Conservation (phyloP, 2,329 filamentous ascomycete genomes). For the Paracorniculantispora psalliotae region DNA sequence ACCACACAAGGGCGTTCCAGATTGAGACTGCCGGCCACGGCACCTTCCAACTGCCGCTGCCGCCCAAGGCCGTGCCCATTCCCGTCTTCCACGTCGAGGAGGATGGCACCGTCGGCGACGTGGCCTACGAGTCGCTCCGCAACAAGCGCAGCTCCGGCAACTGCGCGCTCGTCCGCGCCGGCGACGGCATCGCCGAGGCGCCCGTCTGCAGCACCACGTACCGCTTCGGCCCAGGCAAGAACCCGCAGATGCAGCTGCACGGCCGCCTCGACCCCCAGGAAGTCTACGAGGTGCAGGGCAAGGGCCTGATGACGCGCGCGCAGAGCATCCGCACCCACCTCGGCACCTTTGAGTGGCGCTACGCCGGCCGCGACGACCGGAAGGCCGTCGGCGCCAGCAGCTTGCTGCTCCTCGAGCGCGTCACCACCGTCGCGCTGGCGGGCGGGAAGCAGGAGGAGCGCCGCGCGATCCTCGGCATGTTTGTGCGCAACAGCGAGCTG, state of each 20-base stretch:
- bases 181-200: constrained; percentile 24
- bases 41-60: constrained; percentile 37
- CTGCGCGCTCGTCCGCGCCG: constrained; percentile 42
- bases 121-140: constrained; percentile 49
- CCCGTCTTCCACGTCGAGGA: constrained; percentile 37
- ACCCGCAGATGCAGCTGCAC: constrained; percentile 39
- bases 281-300: constrained; percentile 24
- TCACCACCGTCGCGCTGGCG: constrained; percentile 29
- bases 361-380: constrained; percentile 43
- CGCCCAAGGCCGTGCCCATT: constrained; percentile 35
- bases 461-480: constrained; percentile 33
- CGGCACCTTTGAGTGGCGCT: constrained; percentile 53
- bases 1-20: constrained; percentile 41
- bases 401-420: constrained; percentile 47
- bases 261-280: constrained; percentile 17
- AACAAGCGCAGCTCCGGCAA: constrained; percentile 41
- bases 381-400: constrained; percentile 35
- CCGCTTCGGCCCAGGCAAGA: constrained; percentile 49
- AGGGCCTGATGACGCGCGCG: constrained; percentile 42
- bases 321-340: constrained; percentile 41
- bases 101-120: constrained; percentile 29
- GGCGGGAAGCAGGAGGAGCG: constrained; percentile 25
- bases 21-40: constrained; percentile 43
- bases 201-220: constrained; percentile 50
- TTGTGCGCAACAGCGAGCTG: constrained; percentile 36